These are phyloP conservation scores for Ogataea minuta DNA, from an alignment of 805 yeast species.

Conservation along the genomic window DNA sequence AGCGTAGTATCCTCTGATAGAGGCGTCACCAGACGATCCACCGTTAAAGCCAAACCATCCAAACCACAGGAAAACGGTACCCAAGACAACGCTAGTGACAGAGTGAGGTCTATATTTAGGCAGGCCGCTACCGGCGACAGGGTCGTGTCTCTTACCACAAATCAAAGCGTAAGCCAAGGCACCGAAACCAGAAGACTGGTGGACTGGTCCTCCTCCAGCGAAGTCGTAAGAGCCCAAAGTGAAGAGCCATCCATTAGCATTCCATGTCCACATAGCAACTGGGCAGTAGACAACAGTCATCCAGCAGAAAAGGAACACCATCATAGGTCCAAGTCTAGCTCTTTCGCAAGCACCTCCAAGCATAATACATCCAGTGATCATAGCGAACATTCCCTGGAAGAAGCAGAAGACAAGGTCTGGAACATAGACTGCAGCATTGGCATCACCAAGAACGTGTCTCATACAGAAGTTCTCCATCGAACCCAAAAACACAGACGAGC, in stretches of 20 bases:
- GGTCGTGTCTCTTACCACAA: conserved; percentile 90
- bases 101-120: conserved; percentile 95
- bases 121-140: conserved; percentile 60
- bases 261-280: conserved; percentile 98
- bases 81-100: conserved; percentile 84
- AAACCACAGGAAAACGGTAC: conserved; percentile 94
- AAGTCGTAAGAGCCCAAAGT: conserved; percentile 85
- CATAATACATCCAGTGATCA: conserved; percentile 89
- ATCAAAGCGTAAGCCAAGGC: conserved; percentile 91
- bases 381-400: conserved; percentile 97
- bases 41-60: conserved; percentile 99
- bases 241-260: conserved; percentile 85
- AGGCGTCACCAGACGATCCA: conserved; percentile 93
- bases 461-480: conserved; percentile 77
- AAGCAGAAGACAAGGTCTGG: conserved; percentile 90
- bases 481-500: conserved; percentile 67
- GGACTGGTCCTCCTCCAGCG: conserved; percentile 99
- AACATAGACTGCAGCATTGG: conserved; percentile 61
- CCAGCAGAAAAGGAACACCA: conserved; percentile 92
- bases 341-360: conserved; percentile 98
- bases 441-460: conserved; percentile 79
- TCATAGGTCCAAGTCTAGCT: conserved; percentile 94
- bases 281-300: conserved; percentile 95
- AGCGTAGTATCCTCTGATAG: conserved; percentile 94
- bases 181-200: conserved; percentile 90